Evolutionary conservation across 164 flowering plant genomes (phyloP), one percentile per base, ranked within the genome.

Genomic region (Warburgia ugandensis): DNA sequence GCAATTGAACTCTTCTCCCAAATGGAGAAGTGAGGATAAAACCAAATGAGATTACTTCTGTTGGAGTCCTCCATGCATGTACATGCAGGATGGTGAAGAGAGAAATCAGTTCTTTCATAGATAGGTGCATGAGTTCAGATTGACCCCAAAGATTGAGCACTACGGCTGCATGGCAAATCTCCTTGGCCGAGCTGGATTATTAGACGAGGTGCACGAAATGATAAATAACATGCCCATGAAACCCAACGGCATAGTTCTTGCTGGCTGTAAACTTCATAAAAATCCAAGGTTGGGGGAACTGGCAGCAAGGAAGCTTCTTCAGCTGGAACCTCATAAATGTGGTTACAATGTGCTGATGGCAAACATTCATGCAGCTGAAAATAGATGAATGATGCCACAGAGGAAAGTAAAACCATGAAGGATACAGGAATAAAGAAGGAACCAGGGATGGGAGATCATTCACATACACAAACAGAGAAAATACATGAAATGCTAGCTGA

Each of bases 141-240:
- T 76, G 68, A 64, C 36, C 8, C 81, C 78, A 7, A 66, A 63
- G 33, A 62, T 81, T 29, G 80, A 76, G 68, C 86, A 77, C 52
- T 78, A 76, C 37, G 86, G 83, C 29, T 80, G 86, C 42, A 66
- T 77, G 73, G 83, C 77, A 27, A 81, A 80, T 70, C 73, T 77
- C 52, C 69, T 80, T 6, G 83, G 81, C 22, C 74, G 81, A 62
- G 81, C 81, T 13, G 83, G 87, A 54, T 56, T 44, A 39, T 69
- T 81, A 19, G 58, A 67, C 16, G 73, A 74, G 53, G 83, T 83
- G 11, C 47, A 59, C 35, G 44, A 74, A 26, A 45, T 71, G 38
- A 73, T 81, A 26, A 46, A 65, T 23, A 55, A 44, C 54, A 78
- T 81, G 80, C 80, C 83, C 2, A 43, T 72, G 16, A 58, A 19